Percentiles rank a stretch among this genome's conserved stretches.
phyloP scores from a whole-genome alignment of 257 asterid species.

The Solanum commersonii region DNA sequence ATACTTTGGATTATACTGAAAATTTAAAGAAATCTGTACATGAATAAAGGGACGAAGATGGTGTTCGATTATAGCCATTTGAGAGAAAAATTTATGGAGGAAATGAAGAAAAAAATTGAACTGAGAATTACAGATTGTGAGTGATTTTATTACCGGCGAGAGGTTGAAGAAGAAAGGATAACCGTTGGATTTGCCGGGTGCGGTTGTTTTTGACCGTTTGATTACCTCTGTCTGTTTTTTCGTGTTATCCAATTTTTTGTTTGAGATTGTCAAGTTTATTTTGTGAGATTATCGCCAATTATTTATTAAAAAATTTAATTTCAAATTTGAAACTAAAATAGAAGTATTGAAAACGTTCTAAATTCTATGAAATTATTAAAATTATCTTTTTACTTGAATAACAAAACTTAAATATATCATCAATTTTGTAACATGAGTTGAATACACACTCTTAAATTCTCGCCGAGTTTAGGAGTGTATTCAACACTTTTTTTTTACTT shows the following conservation, averaged over 20 bases:
- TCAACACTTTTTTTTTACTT: too few species aligned
- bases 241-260: not conserved
- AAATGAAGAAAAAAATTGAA: not conserved
- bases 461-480: not conserved
- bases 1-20: conserved; percentile 19
- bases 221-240: conserved; percentile 5
- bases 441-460: too few species aligned
- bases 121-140: conserved; percentile 14
- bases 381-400: too few species aligned
- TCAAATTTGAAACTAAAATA: not conserved
- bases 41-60: conserved; percentile 28
- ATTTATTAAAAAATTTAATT: too few species aligned
- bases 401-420: too few species aligned
- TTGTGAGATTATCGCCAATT: not conserved
- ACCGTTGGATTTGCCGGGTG: conserved; percentile 40
- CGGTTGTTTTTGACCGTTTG: conserved; percentile 31
- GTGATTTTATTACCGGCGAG: conserved; percentile 25
- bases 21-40: conserved; percentile 41
- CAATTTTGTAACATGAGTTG: not conserved
- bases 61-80: conserved; percentile 10
- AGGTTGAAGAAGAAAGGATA: conserved; percentile 19
- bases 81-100: not conserved
- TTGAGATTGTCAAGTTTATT: not conserved
- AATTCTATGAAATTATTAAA: too few species aligned
- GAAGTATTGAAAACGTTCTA: too few species aligned